Evolutionary conservation across 768 basidiomycete genomes (phyloP).

Genomic region (Cantharellus anzutake): DNA sequence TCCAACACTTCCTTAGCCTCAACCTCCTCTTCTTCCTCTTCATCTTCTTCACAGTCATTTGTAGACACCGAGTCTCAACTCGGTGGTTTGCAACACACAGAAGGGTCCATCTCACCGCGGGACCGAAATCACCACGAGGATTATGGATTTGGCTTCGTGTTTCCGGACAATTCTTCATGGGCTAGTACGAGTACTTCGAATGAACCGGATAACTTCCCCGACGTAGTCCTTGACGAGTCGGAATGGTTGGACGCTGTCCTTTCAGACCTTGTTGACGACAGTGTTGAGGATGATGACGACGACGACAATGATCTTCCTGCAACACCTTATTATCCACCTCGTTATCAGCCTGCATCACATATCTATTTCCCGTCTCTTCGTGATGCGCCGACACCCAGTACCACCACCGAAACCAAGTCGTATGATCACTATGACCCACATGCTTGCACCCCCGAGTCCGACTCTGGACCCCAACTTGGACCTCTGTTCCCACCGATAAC

Average conservation of each 20-base stretch:
- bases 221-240: background rate
- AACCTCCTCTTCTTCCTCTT: background rate
- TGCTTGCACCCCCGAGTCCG: background rate
- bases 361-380: background rate
- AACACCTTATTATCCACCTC: background rate
- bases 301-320: background rate
- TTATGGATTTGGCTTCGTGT: background rate
- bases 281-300: background rate
- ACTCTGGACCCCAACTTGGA: background rate
- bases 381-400: background rate
- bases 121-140: background rate
- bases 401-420: background rate
- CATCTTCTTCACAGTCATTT: background rate
- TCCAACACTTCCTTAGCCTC: background rate
- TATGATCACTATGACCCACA: background rate
- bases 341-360: background rate
- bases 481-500: background rate
- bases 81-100: too few relatives aligned
- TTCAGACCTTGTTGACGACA: background rate
- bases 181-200: background rate
- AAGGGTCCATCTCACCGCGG: too few relatives aligned
- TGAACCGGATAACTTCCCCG: background rate
- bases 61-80: too few relatives aligned
- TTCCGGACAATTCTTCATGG: background rate
- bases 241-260: slow-evolving; percentile 1